Base-by-base conservation (phyloP, 257 asterid species). In the Solanum arcanum region DNA sequence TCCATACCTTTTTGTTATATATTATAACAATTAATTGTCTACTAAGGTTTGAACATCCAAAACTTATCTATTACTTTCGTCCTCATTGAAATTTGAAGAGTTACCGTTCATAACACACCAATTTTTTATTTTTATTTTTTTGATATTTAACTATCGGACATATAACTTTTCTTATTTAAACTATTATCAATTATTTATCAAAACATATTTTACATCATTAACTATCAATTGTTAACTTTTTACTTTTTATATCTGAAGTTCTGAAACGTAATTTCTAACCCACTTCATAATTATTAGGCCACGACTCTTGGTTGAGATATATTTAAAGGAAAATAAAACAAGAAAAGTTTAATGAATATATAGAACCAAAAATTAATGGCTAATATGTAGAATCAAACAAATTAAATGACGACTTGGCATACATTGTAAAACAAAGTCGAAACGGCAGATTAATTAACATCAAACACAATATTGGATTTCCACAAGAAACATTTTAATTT, bases 381-480 rank as follows among this genome's bases (percentile, higher is more conserved):
- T 42, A 46, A 77, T 44, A 9, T 4, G 62, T 41, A 70, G 21
- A 75, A 77, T 25, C 83, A 42, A 77, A 77, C 83, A 77, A 77
- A 39, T 39, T 39, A 39, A 1, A 42, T 77, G 23, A 77, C 83
- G 23, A 77, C 83, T 41, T 29, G 13, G 59, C 18, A 75, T 18
- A 41, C 83, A 75, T 41, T 35, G 35, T 23, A 76, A 76, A 41
- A 76, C 59, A 6, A 12, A 12, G 59, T 41, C 1, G 83, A 76
- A 76, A 75, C 56, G 35, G 59, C 44, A 41, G 39, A 77, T 44
- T 44, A 77, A 25, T 44, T 41, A 77, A 44, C 66, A 27, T 15
- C 66, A 46, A 27, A 27, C 42, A 60, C 27, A 56, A 7, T 29
- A 77, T 42, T 77, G 62, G 14, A 42, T 77, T 44, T 77, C 66